These are phyloP conservation scores for Diophrys appendiculata DNA, from an alignment of 73 alveolate genomes.

Conservation along the genomic window DNA sequence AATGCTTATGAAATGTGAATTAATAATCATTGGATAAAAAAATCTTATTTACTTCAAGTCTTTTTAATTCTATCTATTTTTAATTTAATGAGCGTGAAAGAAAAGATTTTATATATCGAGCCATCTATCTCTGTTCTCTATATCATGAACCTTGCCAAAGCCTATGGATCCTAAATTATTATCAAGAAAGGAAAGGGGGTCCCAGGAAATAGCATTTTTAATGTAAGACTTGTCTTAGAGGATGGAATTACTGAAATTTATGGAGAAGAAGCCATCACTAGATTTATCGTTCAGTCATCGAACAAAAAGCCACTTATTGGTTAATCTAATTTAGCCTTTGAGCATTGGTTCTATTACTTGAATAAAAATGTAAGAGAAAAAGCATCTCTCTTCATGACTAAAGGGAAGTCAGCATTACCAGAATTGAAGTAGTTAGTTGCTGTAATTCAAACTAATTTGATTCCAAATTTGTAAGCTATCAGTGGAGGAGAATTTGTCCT, in stretches of 20 bases:
- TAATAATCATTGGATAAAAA: no score
- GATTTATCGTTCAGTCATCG: constrained; percentile 13
- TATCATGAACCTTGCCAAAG: constrained; percentile 44
- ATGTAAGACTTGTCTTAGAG: constrained; percentile 23
- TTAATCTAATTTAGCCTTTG: neutral
- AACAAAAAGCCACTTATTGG: constrained; percentile 15
- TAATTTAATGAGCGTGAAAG: no score
- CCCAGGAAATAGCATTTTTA: constrained; percentile 24
- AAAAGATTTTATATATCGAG: constrained; percentile 10
- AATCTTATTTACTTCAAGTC: no score
- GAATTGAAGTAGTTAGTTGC: neutral
- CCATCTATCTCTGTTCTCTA: constrained; percentile 41
- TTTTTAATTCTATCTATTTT: no score
- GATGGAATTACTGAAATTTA: constrained; percentile 31
- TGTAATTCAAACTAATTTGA: constrained; percentile 2
- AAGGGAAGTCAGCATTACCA: neutral
- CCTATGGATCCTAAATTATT: constrained; percentile 2
- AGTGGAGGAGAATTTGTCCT: constrained; percentile 16
- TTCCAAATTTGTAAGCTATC: neutral
- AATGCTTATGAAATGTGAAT: no score
- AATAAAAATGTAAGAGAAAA: neutral
- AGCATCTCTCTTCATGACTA: neutral
- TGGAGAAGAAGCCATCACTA: constrained; percentile 50
- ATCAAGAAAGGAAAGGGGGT: constrained; percentile 17
- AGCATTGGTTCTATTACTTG: constrained; percentile 24